Evolutionary conservation across 2,329 filamentous ascomycete species (phyloP), one percentile per base, ranked within the genome.

Genomic region (Phaeosphaeria sp.): DNA sequence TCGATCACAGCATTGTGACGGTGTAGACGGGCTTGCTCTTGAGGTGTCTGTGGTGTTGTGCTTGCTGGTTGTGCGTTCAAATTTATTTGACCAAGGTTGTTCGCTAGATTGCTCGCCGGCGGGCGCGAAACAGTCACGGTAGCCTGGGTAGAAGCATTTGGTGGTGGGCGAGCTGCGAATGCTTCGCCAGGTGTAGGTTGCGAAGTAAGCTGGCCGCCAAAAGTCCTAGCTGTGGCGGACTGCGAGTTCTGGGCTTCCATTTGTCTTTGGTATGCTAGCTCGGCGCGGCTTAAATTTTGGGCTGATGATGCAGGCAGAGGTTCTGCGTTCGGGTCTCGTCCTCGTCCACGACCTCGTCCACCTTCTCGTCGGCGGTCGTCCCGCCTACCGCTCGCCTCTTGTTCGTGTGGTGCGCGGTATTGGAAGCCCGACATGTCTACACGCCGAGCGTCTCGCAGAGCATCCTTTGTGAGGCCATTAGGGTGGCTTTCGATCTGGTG

Each of bases 341-440:
- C 93, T 66, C 91, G 84, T 54, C 89, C 82, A 65, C 85, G 67
- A 71, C 81, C 65, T 60, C 85, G 59, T n/a, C 81, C 81, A 27
- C 83, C 81, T 43, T 71, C 71, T 57, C 84, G 79, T 64, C 70
- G 66, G 33, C 69, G 61, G 20, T 73, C 67, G 20, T 74, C 67
- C 36, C 68, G 60, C 46, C 83, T 79, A 58, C 88, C 85, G 58
- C 85, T 82, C 62, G 89, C 84, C 54, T 83, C 81, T 48, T 82
- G 83, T 60, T 87, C 82, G 68, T 96, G 95, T 1, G 91, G 84
- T 43, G 87, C 83, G 39, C 93, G 85, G 61, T 90, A 88, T 65
- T 96, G 90, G 72, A 99, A 98, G 20, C 86, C 85, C 0, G 93
- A 91, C 64, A 99, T 89, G 73, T 98, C 91, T 6, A 99, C 93